These are phyloP conservation scores for Linnemannia hyalina DNA, from an alignment of 192 early-diverging fungal species.

Conservation along the genomic window DNA sequence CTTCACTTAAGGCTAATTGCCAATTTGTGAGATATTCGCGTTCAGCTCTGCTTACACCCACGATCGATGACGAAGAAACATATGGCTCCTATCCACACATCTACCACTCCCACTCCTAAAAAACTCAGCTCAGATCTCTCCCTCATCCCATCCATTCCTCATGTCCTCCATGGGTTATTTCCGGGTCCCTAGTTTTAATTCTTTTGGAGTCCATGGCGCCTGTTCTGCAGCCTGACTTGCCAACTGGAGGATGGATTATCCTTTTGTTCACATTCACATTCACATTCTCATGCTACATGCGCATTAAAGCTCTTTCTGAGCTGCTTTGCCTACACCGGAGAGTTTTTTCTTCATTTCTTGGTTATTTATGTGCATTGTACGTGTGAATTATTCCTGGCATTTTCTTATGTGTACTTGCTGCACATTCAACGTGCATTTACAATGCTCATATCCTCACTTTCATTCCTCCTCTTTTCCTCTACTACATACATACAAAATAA, in stretches of 20 bases:
- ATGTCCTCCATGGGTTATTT: background rate
- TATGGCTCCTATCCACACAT: too few species aligned
- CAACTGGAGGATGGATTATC: conserved; percentile 1
- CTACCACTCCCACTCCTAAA: too few species aligned
- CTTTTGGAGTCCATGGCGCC: background rate
- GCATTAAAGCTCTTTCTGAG: background rate
- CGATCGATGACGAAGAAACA: too few species aligned
- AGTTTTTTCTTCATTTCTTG: conserved; percentile 6
- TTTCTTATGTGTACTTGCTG: background rate
- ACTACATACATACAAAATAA: background rate
- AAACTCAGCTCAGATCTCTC: too few species aligned
- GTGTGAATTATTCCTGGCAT: background rate
- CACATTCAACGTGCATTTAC: background rate
- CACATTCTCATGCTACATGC: background rate
- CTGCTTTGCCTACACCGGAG: background rate
- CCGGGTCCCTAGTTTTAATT: background rate
- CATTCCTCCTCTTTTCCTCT: background rate
- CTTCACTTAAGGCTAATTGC: too few species aligned
- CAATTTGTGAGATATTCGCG: too few species aligned
- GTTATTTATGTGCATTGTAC: background rate
- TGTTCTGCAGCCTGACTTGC: background rate
- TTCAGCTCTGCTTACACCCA: too few species aligned
- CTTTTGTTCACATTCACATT: background rate
- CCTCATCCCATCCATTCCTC: too few species aligned
- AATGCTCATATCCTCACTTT: background rate